Percentiles rank a stretch among this genome's conserved stretches.
phyloP scores from a whole-genome alignment of 2,329 filamentous ascomycete species.

The Periconia sp. region DNA sequence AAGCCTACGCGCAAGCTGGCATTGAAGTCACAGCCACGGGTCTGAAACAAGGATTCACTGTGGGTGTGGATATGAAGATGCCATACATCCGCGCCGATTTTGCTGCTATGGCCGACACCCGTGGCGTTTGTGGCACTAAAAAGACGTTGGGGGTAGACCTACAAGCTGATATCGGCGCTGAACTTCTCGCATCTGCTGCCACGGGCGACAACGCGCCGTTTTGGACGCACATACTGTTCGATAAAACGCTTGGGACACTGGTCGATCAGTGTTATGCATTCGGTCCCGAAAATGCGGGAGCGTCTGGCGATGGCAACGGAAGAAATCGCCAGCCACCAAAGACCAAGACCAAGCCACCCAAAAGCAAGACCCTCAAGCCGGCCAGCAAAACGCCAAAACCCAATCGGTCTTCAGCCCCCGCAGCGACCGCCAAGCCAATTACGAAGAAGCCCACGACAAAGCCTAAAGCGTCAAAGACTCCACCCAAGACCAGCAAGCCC shows the following conservation, averaged over 20 bases:
- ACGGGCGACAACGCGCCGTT: constrained; percentile 17
- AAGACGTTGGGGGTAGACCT: constrained; percentile 20
- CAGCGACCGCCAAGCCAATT: neutral
- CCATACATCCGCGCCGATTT: constrained; percentile 21
- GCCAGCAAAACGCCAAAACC: neutral
- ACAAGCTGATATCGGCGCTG: constrained; percentile 15
- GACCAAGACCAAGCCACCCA: neutral
- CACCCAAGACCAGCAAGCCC: neutral
- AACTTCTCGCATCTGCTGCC: constrained; percentile 13
- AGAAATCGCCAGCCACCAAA: neutral
- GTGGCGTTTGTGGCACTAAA: constrained; percentile 14
- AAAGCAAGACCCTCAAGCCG: neutral
- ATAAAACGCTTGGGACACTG: constrained; percentile 11
- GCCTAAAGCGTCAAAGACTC: neutral
- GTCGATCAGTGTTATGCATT: constrained; percentile 16
- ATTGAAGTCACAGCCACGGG: constrained; percentile 15
- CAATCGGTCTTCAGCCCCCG: neutral
- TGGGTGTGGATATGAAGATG: constrained; percentile 16
- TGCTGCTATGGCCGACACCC: constrained; percentile 13
- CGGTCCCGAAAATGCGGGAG: constrained; percentile 8
- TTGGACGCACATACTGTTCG: constrained; percentile 14
- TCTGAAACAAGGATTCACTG: constrained; percentile 15
- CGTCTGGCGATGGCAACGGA: neutral
- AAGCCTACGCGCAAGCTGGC: constrained; percentile 13
- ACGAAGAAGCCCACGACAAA: neutral